Conservation (phyloP, 139 green algal genomes). For the Tetraselmis striata region DNA sequence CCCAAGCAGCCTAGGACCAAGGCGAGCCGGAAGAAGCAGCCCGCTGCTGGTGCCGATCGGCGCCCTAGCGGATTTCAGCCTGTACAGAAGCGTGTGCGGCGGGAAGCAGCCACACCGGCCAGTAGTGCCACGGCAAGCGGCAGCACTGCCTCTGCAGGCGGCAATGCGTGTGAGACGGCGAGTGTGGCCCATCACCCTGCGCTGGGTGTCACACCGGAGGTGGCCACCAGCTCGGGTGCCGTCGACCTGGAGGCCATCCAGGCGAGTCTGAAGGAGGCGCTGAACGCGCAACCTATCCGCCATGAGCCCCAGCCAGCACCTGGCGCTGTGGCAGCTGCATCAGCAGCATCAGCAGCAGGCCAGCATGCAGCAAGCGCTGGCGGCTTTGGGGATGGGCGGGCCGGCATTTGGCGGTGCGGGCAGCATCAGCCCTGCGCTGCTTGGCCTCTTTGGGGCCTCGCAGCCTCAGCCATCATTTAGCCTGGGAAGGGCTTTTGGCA, state of each 20-base stretch:
- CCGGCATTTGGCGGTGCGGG: too few relatives aligned
- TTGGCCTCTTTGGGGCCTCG: background rate
- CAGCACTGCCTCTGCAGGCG: too few relatives aligned
- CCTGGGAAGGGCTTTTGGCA: too few relatives aligned
- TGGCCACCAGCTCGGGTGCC: too few relatives aligned
- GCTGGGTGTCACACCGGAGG: too few relatives aligned
- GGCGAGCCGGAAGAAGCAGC: background rate
- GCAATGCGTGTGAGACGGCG: background rate
- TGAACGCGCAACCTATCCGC: background rate
- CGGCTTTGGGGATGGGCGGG: too few relatives aligned
- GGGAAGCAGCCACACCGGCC: background rate
- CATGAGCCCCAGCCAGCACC: background rate
- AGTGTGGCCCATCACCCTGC: background rate
- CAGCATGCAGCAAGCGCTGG: background rate
- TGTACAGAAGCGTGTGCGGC: background rate
- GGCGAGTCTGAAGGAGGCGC: background rate
- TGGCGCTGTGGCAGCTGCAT: background rate
- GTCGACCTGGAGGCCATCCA: background rate
- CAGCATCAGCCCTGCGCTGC: background rate
- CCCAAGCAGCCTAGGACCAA: too few relatives aligned
- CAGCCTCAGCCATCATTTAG: too few relatives aligned
- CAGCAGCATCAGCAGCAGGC: background rate
- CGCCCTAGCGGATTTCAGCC: background rate
- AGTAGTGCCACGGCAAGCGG: background rate
- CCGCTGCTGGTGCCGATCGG: too few relatives aligned